These are phyloP conservation scores for Dioscorea dumetorum DNA, from an alignment of 106 monocot species.

Conservation along the genomic window DNA sequence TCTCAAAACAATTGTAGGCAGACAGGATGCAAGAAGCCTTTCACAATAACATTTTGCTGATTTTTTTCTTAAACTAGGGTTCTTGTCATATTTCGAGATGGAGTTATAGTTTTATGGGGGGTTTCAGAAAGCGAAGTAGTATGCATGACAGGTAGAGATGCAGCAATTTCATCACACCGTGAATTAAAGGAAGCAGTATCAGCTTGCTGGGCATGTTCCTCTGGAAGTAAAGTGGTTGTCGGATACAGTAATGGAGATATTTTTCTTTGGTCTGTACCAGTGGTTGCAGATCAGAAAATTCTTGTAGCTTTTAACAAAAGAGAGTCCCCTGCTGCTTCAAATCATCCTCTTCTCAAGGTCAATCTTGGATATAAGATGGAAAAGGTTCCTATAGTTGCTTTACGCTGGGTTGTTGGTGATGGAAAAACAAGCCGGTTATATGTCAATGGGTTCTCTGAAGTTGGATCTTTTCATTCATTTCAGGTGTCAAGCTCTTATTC, in stretches of 20 bases:
- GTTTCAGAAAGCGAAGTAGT: constrained; percentile 55
- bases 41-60: neutral
- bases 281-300: constrained; percentile 21
- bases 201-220: constrained; percentile 69
- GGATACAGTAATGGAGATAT: constrained; percentile 79
- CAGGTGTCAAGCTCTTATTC: constrained; percentile 44
- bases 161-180: constrained; percentile 17
- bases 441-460: constrained; percentile 57
- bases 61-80: constrained; percentile 34
- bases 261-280: constrained; percentile 63
- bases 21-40: no score
- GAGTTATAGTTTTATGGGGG: constrained; percentile 64
- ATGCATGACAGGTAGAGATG: constrained; percentile 41
- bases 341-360: constrained; percentile 61
- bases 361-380: constrained; percentile 87
- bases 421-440: constrained; percentile 52
- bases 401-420: constrained; percentile 52
- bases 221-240: constrained; percentile 71
- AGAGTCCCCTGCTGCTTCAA: constrained; percentile 21
- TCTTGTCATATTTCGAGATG: constrained; percentile 72
- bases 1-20: neutral
- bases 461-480: constrained; percentile 38
- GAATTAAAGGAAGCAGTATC: constrained; percentile 51
- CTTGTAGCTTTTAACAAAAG: constrained; percentile 9
- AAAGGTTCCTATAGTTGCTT: constrained; percentile 57